phyloP scores from a whole-genome alignment of 495 filamentous ascomycete species.

The Penicillium herquei region DNA sequence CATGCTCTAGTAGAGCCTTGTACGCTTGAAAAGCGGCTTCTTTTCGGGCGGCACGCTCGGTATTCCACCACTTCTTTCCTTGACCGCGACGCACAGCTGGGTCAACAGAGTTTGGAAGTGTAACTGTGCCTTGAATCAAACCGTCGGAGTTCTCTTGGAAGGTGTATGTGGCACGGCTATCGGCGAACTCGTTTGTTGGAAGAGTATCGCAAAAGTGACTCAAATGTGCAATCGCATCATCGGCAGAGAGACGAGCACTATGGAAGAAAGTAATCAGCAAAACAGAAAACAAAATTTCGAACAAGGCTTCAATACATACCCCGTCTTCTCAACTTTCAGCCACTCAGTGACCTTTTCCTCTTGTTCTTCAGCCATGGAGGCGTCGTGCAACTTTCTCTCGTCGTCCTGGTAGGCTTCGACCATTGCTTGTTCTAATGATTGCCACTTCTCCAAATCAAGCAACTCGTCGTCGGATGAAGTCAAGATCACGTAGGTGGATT shows the following conservation, averaged over 20 bases:
- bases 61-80: conserved; percentile 59
- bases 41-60: conserved; percentile 72
- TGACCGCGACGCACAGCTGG: conserved; percentile 54
- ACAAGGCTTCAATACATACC: conserved; percentile 30
- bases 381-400: conserved; percentile 47
- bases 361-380: conserved; percentile 48
- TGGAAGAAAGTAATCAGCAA: background rate
- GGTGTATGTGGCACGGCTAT: conserved; percentile 49
- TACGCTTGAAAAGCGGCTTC: conserved; percentile 88
- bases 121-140: conserved; percentile 42
- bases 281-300: background rate
- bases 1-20: conserved; percentile 62
- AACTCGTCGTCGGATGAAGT: conserved; percentile 38
- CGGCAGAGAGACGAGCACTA: conserved; percentile 72
- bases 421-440: conserved; percentile 69
- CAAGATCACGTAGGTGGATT: conserved; percentile 72
- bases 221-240: conserved; percentile 72
- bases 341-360: conserved; percentile 42
- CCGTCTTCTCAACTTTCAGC: conserved; percentile 53
- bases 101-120: conserved; percentile 70
- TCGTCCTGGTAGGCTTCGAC: conserved; percentile 71
- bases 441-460: conserved; percentile 50
- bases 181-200: conserved; percentile 53
- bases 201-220: conserved; percentile 77
- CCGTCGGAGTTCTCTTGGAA: conserved; percentile 30